Evolutionary conservation across 2,329 filamentous ascomycete genomes (phyloP), one percentile per base, ranked within the genome.

Genomic region (Cryphonectria parasitica): DNA sequence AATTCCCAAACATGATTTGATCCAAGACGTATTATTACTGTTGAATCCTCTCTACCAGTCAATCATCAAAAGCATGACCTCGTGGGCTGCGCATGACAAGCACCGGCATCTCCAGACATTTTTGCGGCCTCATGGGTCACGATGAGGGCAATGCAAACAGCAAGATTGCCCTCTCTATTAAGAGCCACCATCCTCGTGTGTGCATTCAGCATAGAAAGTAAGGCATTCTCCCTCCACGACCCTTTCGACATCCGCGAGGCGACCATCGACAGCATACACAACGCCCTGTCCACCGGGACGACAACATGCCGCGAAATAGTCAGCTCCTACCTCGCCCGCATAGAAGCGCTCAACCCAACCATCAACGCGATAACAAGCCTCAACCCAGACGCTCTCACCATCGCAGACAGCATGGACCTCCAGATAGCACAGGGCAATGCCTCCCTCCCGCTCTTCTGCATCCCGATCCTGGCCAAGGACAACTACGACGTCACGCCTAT

Each of bases 391-490:
- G 79, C 79, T 0, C 77, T 82, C 13, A 68, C 71, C 3, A 79
- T 81, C 8, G 89, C 89, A 5, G 83, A 87, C 68, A 75, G 79
- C 0, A 77, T 88, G 36, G 88, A 91, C 75, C 72, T 74, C 15
- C 75, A 77, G 17, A 77, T 89, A 10, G 78, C 81, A 2, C 76
- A 80, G 2, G 84, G 84, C 3, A 87, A 89, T 75, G 79, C 81
- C 34, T 84, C 83, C 0, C 85, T 83, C 0, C 76, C 83, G 0
- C 80, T 91, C 1, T 88, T 91, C 76, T 89, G 89, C 75, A 82
- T 91, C 25, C 89, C 89, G 0, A 77, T 90, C 17, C 75, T 91
- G 5, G 78, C 91, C 7, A 91, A 91, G 77, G 89, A 91, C 78
- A 91, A 90, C 75, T 90, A 85, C 75, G 85, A 89, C 69, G 87